phyloP scores from a whole-genome alignment of 1,284 basidiomycete genomes.

The Somion occarium region DNA sequence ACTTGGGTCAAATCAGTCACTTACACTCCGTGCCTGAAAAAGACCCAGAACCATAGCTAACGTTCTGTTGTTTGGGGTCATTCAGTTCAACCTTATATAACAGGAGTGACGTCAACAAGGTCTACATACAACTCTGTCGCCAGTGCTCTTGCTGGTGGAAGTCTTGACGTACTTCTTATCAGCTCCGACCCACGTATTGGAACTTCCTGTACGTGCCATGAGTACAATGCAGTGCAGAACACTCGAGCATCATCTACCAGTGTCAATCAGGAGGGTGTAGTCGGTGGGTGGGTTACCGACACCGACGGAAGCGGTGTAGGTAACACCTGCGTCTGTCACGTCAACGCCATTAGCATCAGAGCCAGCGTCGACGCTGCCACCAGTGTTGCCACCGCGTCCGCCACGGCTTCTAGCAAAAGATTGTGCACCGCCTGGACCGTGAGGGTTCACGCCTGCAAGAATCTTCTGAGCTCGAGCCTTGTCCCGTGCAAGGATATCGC shows the following conservation, averaged over 20 bases:
- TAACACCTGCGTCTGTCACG: conserved; percentile 50
- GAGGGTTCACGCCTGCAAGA: conserved; percentile 42
- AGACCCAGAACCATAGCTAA: conserved; percentile 46
- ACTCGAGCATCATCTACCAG: conserved; percentile 28
- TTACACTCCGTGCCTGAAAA: conserved; percentile 49
- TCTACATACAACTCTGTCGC: conserved; percentile 33
- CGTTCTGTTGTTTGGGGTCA: conserved; percentile 20
- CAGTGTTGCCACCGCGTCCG: conserved; percentile 14
- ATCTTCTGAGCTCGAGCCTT: conserved; percentile 49
- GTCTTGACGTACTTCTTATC: conserved; percentile 36
- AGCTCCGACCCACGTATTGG: conserved; percentile 52
- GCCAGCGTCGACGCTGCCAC: conserved; percentile 16
- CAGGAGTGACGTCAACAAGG: conserved; percentile 1
- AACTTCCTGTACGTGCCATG: conserved; percentile 23
- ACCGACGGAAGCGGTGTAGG: conserved; percentile 49
- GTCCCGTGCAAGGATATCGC: conserved; percentile 48
- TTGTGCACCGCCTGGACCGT: conserved; percentile 37
- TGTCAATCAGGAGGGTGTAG: conserved; percentile 57
- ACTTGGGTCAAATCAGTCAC: conserved; percentile 6
- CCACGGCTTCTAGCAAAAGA: conserved; percentile 20
- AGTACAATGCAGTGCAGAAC: neutral
- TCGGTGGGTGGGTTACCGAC: conserved; percentile 55
- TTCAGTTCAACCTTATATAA: conserved; percentile 6
- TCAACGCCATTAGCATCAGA: conserved; percentile 33
- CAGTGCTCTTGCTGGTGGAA: conserved; percentile 38